Conservation (phyloP, 805 yeast genomes). For the Diddensiella transvaalensis region DNA sequence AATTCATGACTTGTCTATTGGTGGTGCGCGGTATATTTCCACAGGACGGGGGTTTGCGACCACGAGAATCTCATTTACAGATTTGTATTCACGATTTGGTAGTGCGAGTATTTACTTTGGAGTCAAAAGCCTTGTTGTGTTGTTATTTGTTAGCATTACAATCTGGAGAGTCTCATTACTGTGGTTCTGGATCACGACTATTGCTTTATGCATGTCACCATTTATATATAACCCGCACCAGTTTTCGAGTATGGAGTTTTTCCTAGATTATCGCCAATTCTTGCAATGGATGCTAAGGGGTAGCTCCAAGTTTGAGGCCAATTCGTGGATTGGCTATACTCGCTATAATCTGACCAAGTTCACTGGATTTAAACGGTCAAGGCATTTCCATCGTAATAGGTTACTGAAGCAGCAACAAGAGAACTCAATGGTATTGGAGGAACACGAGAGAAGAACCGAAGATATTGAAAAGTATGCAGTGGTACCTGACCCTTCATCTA, state of each 20-base stretch:
- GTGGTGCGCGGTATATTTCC: slow-evolving; percentile 79
- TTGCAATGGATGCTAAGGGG: slow-evolving; percentile 74
- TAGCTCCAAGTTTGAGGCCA: slow-evolving; percentile 47
- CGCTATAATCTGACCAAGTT: slow-evolving; percentile 69
- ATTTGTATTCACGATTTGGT: slow-evolving; percentile 65
- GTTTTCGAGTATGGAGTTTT: slow-evolving; percentile 83
- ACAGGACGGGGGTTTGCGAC: slow-evolving; percentile 85
- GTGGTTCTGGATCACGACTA: slow-evolving; percentile 91
- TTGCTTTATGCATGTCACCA: slow-evolving; percentile 81
- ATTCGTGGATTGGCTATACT: slow-evolving; percentile 67
- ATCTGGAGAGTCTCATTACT: slow-evolving; percentile 80
- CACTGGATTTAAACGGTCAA: slow-evolving; percentile 73
- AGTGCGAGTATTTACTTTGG: slow-evolving; percentile 67
- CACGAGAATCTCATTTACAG: slow-evolving; percentile 60
- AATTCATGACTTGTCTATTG: slow-evolving; percentile 62
- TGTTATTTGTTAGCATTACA: slow-evolving; percentile 53
- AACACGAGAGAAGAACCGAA: too few species aligned
- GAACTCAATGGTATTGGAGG: background rate
- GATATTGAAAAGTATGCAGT: slow-evolving; percentile 37
- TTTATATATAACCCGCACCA: slow-evolving; percentile 92
- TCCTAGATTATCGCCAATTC: slow-evolving; percentile 82
- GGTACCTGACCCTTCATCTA: background rate
- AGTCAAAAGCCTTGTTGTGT: slow-evolving; percentile 45
- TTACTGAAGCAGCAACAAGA: slow-evolving; percentile 30
- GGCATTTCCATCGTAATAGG: slow-evolving; percentile 37